These are phyloP conservation scores for Amoeboaphelidium occidentale DNA, from an alignment of 371 early-diverging fungal species.

Conservation along the genomic window DNA sequence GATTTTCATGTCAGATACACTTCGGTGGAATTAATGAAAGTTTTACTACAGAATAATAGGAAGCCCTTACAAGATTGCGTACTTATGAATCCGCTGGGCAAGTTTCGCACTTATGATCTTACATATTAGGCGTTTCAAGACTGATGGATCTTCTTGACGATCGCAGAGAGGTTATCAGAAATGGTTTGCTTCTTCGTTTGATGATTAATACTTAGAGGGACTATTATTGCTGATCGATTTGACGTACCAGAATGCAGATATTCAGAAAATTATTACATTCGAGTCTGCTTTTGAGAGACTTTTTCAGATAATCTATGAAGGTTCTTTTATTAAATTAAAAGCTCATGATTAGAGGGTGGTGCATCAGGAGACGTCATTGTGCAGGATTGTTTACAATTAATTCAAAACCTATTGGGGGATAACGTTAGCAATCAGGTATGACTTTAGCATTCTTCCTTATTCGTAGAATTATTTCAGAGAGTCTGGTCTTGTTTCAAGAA, in stretches of 20 bases:
- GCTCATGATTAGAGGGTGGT: constrained; percentile 67
- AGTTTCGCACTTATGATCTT: not conserved
- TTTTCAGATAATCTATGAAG: constrained; percentile 50
- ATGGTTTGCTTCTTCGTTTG: constrained; percentile 26
- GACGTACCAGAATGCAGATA: constrained; percentile 68
- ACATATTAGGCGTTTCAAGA: constrained; percentile 51
- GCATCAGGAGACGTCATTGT: constrained; percentile 81
- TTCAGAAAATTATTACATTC: constrained; percentile 93
- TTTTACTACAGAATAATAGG: constrained; percentile 27
- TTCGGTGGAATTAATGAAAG: constrained; percentile 52
- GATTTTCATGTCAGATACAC: constrained; percentile 83
- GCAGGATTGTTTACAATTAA: constrained; percentile 76
- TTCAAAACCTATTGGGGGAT: constrained; percentile 64
- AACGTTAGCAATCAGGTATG: constrained; percentile 82
- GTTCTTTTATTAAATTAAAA: too few species aligned
- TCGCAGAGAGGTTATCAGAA: constrained; percentile 73
- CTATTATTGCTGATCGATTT: constrained; percentile 61
- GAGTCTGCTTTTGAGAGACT: constrained; percentile 83
- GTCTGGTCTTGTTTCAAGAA: not conserved
- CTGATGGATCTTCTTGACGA: constrained; percentile 80
- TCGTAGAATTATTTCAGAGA: constrained; percentile 1
- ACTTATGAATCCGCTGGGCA: constrained; percentile 51
- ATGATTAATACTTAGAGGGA: constrained; percentile 32
- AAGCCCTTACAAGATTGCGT: constrained; percentile 54
- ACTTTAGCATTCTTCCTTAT: not conserved